Evolutionary conservation across 1,139 yeast species (phyloP).

Genomic region (Saccharomycopsis phalli): DNA sequence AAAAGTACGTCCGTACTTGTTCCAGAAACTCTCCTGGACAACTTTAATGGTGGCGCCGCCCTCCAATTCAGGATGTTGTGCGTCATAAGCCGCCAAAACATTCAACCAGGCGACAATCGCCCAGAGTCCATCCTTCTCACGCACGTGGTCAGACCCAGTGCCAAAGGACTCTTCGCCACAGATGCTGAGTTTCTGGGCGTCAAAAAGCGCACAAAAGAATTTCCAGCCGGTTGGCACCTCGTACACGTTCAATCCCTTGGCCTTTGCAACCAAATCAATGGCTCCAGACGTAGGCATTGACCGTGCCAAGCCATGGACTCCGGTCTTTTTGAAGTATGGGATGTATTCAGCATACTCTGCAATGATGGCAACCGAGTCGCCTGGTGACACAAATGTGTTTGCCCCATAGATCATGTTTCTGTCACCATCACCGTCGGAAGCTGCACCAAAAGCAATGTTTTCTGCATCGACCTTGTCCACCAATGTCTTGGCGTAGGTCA

Average conservation of each 20-base stretch:
- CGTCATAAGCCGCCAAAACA: constrained; percentile 74
- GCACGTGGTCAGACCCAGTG: constrained; percentile 93
- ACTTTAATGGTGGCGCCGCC: constrained; percentile 62
- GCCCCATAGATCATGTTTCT: constrained; percentile 98
- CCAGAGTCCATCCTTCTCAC: constrained; percentile 98
- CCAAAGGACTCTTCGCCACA: constrained; percentile 99
- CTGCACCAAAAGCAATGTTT: constrained; percentile 90
- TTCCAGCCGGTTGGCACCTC: constrained; percentile 99
- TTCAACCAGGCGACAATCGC: constrained; percentile 97
- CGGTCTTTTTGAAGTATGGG: constrained; percentile 82
- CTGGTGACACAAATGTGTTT: constrained; percentile 92
- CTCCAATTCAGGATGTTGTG: constrained; percentile 41
- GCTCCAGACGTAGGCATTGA: constrained; percentile 98
- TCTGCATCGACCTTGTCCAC: constrained; percentile 78
- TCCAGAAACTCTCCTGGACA: constrained; percentile 85
- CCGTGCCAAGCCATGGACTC: constrained; percentile 91
- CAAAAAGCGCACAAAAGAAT: constrained; percentile 91
- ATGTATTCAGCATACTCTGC: constrained; percentile 83
- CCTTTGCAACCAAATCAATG: constrained; percentile 80
- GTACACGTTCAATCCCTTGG: constrained; percentile 64
- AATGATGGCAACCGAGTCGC: constrained; percentile 96
- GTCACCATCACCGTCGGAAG: constrained; percentile 98
- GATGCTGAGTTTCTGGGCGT: constrained; percentile 83
- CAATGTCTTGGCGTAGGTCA: constrained; percentile 84
- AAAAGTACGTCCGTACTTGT: constrained; percentile 91